phyloP scores from a whole-genome alignment of 495 filamentous ascomycete genomes.

The Glonium stellatum region DNA sequence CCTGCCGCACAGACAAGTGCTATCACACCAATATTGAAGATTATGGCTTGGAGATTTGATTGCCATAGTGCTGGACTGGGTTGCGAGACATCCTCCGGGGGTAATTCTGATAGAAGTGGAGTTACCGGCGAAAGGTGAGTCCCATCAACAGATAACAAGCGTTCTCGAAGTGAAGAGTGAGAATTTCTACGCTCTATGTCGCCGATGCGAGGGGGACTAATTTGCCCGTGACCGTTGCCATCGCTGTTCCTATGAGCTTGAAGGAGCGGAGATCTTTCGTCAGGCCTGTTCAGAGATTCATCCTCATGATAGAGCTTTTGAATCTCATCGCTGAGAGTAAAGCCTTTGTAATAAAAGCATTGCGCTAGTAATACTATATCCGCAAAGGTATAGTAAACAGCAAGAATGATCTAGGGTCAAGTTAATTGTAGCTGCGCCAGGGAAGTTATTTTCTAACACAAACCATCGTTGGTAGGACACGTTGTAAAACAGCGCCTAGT shows the following conservation, averaged over 20 bases:
- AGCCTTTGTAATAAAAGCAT: slow-evolving; percentile 90
- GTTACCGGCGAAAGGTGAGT: slow-evolving; percentile 75
- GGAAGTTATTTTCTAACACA: not conserved
- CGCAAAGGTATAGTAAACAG: slow-evolving; percentile 90
- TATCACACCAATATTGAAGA: slow-evolving; percentile 67
- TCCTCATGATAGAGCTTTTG: slow-evolving; percentile 6
- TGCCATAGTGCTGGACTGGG: slow-evolving; percentile 35
- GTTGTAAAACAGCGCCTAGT: slow-evolving; percentile 83
- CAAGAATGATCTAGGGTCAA: slow-evolving; percentile 62
- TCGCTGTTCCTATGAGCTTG: slow-evolving; percentile 16
- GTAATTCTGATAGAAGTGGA: slow-evolving; percentile 43
- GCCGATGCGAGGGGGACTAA: slow-evolving; percentile 16
- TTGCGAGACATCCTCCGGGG: slow-evolving; percentile 18
- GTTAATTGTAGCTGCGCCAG: not conserved
- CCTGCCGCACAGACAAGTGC: slow-evolving; percentile 75
- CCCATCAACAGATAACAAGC: slow-evolving; percentile 45
- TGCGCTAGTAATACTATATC: slow-evolving; percentile 82
- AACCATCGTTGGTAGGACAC: slow-evolving; percentile 88
- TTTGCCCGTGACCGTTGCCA: slow-evolving; percentile 6
- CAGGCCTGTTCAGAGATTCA: not conserved
- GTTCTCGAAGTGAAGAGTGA: slow-evolving; percentile 37
- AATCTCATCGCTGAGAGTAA: slow-evolving; percentile 56
- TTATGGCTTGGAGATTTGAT: slow-evolving; percentile 47
- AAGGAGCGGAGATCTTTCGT: slow-evolving; percentile 28
- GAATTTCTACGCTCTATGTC: slow-evolving; percentile 23